Conservation (phyloP, 2,329 filamentous ascomycete species). For the Elsinoe ampelina region DNA sequence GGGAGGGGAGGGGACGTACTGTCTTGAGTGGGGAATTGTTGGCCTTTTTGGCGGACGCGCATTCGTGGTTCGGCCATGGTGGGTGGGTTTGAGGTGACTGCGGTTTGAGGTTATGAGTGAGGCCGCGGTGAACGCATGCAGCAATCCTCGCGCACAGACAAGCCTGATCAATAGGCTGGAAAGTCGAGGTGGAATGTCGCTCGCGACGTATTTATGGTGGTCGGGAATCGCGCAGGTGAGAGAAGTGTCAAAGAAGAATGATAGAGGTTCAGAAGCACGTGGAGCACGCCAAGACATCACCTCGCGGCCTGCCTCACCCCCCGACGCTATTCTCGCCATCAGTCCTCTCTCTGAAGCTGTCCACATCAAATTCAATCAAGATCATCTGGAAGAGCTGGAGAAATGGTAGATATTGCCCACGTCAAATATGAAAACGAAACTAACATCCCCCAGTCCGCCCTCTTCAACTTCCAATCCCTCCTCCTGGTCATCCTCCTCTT, state of each 20-base stretch:
- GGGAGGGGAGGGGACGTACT: constrained; percentile 23
- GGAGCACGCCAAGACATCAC: neutral
- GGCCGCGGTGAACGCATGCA: neutral
- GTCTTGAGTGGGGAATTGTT: constrained; percentile 37
- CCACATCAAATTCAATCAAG: neutral
- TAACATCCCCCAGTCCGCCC: constrained; percentile 58
- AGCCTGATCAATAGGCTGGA: neutral
- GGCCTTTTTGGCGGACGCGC: constrained; percentile 38
- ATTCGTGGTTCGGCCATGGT: constrained; percentile 42
- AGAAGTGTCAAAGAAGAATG: neutral
- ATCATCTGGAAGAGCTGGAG: neutral
- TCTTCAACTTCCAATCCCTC: constrained; percentile 98
- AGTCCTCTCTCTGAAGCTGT: neutral
- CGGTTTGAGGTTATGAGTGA: neutral
- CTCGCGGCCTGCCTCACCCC: neutral
- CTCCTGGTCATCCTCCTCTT: constrained; percentile 88
- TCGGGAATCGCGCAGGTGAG: neutral
- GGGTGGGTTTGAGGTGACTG: neutral
- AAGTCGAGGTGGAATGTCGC: no score
- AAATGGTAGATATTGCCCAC: constrained; percentile 13
- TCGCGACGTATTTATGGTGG: no score
- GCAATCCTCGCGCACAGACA: neutral
- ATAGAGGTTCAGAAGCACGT: neutral
- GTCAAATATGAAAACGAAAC: neutral
- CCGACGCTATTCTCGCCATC: neutral